These are phyloP conservation scores for Violaceomyces palustris DNA, from an alignment of 1,284 basidiomycete genomes.

Conservation along the genomic window DNA sequence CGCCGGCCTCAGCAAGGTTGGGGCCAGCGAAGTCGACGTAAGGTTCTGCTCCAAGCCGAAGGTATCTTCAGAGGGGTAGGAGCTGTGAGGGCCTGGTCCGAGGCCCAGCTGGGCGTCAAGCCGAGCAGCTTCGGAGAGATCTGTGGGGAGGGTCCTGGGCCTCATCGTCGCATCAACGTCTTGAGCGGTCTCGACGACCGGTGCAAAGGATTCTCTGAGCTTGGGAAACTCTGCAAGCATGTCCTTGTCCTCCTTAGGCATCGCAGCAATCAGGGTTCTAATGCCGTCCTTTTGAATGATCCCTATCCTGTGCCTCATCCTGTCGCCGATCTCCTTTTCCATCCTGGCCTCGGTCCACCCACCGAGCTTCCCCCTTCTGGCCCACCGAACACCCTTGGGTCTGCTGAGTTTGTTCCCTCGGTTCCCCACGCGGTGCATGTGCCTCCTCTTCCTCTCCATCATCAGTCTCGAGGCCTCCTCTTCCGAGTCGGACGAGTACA, in stretches of 20 bases:
- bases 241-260: constrained; percentile 26
- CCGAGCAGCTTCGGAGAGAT: constrained; percentile 23
- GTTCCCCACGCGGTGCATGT: constrained; percentile 35
- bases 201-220: constrained; percentile 14
- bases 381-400: constrained; percentile 40
- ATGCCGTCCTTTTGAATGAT: constrained; percentile 41
- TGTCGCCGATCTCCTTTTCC: constrained; percentile 40
- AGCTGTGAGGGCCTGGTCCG: constrained; percentile 4
- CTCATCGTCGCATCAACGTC: too few species aligned
- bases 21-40: constrained; percentile 42
- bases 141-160: constrained; percentile 15
- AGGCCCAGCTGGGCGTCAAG: constrained; percentile 28
- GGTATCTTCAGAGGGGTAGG: neutral
- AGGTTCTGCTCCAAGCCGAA: constrained; percentile 10
- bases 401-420: constrained; percentile 48
- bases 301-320: constrained; percentile 28
- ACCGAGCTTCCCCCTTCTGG: constrained; percentile 45
- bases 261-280: constrained; percentile 28
- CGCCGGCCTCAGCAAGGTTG: constrained; percentile 46
- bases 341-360: constrained; percentile 44
- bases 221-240: constrained; percentile 21
- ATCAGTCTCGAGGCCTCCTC: constrained; percentile 27
- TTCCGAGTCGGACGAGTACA: constrained; percentile 22
- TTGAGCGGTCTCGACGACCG: constrained; percentile 9
- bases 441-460: constrained; percentile 20